Base-by-base conservation (phyloP, 495 filamentous ascomycete species). In the Aspergillus bertholletiae region DNA sequence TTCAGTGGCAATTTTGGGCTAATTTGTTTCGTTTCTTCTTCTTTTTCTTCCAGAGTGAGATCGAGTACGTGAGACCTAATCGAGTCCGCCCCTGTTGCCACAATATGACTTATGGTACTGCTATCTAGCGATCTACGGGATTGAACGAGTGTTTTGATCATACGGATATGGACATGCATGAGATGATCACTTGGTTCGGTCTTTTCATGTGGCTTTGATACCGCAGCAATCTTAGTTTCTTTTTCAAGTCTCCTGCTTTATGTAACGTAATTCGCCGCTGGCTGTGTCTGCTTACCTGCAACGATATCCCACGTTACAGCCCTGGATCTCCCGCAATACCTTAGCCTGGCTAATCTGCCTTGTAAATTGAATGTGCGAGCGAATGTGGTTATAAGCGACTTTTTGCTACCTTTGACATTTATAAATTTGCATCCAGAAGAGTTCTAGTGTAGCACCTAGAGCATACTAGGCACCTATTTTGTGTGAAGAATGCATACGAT, bases 21-120 rank as follows among this genome's bases (percentile, higher is more conserved):
- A 48, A 48, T 28, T 28, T 9, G 17, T 32, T 17, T 22, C 2
- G 2, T 37, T 13, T 47, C 8, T 17, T 27, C 45, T 27, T 47
- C 21, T 47, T 26, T n/a, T 50, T 15, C 3, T 11, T 8, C 34
- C 34, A 46, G 48, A 22, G 41, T 47, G 53, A 58, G 5, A 50
- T 58, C 18, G 56, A 50, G 56, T 58, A 54, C 50, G 56, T 22
- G 7, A 13, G 7, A 24, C 30, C 13, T n/a, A 15, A n/a, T 15
- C 13, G n/a, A n/a, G n/a, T n/a, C n/a, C n/a, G n/a, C n/a, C n/a
- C n/a, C n/a, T n/a, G n/a, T n/a, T n/a, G n/a, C n/a, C n/a, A n/a
- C n/a, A n/a, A n/a, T n/a, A n/a, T n/a, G n/a, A n/a, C n/a, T n/a
- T n/a, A n/a, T n/a, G n/a, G n/a, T 37, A 37, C 13, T n/a, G 34